These are phyloP conservation scores for Aphanomyces invadans DNA, from an alignment of 352 stramenopile species.

Conservation along the genomic window DNA sequence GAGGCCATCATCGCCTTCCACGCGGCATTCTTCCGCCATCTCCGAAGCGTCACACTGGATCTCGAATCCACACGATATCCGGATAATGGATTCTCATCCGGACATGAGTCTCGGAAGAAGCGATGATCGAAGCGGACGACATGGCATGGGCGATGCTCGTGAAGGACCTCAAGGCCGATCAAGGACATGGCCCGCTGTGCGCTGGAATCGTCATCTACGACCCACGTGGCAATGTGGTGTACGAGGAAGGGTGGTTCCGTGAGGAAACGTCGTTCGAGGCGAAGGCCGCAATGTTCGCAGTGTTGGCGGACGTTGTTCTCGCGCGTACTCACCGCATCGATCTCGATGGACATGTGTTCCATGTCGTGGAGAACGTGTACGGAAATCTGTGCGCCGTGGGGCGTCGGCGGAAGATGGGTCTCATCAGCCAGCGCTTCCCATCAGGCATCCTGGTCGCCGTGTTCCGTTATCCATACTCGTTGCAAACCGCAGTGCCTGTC, in stretches of 20 bases:
- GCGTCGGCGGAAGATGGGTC: neutral
- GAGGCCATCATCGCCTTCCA: slow-evolving; percentile 11
- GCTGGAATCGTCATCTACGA: slow-evolving; percentile 14
- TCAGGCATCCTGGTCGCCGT: neutral
- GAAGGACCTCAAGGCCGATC: slow-evolving; percentile 1
- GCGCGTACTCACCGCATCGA: neutral
- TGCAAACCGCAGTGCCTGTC: neutral
- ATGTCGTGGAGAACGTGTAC: slow-evolving; percentile 15
- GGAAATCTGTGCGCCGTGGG: slow-evolving; percentile 18
- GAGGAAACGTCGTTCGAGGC: neutral
- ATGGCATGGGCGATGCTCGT: neutral
- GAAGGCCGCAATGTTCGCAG: neutral
- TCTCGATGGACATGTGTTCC: slow-evolving; percentile 2
- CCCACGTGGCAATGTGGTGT: neutral
- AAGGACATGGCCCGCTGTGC: neutral
- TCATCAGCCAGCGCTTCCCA: slow-evolving; percentile 6
- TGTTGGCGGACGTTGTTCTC: neutral
- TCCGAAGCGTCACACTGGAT: neutral
- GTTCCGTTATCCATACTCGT: neutral
- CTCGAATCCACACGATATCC: neutral
- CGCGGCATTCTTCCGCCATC: slow-evolving; percentile 3
- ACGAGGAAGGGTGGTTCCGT: slow-evolving; percentile 20
- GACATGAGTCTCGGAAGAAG: no score
- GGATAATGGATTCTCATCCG: neutral
- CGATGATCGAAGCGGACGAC: neutral